Base-by-base conservation (phyloP, 768 basidiomycete species). In the Boletus rufocinnamomeus region DNA sequence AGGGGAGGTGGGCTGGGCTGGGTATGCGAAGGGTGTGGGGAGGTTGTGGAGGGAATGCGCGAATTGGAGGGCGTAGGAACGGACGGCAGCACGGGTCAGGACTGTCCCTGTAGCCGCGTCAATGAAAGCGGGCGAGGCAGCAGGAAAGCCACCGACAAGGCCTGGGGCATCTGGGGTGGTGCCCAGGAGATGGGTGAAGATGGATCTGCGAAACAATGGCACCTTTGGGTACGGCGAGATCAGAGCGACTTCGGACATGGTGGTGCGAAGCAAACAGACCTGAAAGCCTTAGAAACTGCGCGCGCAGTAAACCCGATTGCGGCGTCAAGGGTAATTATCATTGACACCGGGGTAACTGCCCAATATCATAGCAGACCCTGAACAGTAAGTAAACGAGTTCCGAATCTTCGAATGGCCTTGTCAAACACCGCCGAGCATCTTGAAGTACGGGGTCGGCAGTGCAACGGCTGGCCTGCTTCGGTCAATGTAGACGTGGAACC, bases 51-150 rank as follows among this genome's bases (percentile, higher is more conserved):
- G 73, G 0, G 88, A 89, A 58, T 79, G 74, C 0, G 76, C 88
- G 10, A 92, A 74, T 32, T 80, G 75, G 19, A 90, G 78, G 2
- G 85, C 77, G 19, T 84, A 74, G 5, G 78, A 71, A 38, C 79
- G 79, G 23, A 87, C 71, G 46, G 84, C 78, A 0, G 68, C 77
- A 11, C 91, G 82, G 1, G 87, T 78, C 47, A 93, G 63, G 5
- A 77, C 76, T 0, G 78, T 75, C 4, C 83, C 86, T 0, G 87
- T 81, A 2, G 74, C 69, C 0, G 86, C 86, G 62, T 93, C 89
- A 51, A 92, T 77, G 68, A 85, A 89, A 2, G 87, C 88, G 10
- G 80, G 79, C 4, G 73, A 58, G 3, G 73, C 63, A 2, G 69
- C 80, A 2, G 78, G 77, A 62, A 76, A 81, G 14, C 74, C 72